A percentile compares a stretch with the other conserved stretches of the same genome.
Conservation (phyloP, 2,329 filamentous ascomycete species). For the Drechslera avenae region DNA sequence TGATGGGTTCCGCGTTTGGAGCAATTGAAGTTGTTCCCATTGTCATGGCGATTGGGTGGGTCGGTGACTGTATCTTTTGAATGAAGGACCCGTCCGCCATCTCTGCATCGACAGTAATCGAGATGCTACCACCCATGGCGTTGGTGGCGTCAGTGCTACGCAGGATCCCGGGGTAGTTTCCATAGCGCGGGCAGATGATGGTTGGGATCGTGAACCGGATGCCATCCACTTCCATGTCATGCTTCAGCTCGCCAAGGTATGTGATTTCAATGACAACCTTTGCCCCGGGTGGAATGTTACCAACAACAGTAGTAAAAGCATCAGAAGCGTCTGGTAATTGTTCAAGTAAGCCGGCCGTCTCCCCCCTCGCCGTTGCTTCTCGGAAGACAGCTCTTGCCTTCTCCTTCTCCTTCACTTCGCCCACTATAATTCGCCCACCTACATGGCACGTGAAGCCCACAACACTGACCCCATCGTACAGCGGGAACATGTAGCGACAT, state of each 20-base stretch:
- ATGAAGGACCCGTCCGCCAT: slow-evolving; percentile 64
- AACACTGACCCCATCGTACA: slow-evolving; percentile 74
- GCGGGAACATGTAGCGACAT: slow-evolving; percentile 70
- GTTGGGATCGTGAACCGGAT: slow-evolving; percentile 72
- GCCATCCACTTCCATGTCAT: slow-evolving; percentile 70
- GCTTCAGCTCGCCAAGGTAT: slow-evolving; percentile 73
- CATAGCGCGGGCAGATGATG: slow-evolving; percentile 70
- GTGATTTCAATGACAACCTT: slow-evolving; percentile 65
- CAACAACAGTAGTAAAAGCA: slow-evolving; percentile 70
- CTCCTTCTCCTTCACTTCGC: slow-evolving; percentile 69
- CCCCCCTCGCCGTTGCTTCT: slow-evolving; percentile 61
- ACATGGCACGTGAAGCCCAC: slow-evolving; percentile 70
- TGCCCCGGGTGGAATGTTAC: slow-evolving; percentile 66
- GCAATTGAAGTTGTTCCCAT: slow-evolving; percentile 64
- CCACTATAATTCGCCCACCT: slow-evolving; percentile 63
- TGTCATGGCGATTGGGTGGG: slow-evolving; percentile 68
- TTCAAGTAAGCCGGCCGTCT: slow-evolving; percentile 69
- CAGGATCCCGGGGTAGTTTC: slow-evolving; percentile 52
- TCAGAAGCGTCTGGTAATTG: slow-evolving; percentile 65
- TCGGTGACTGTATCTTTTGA: slow-evolving; percentile 67
- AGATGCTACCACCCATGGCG: slow-evolving; percentile 49
- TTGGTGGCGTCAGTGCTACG: slow-evolving; percentile 12
- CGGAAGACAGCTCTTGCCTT: slow-evolving; percentile 66
- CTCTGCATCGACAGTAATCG: slow-evolving; percentile 64
- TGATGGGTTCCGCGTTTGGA: slow-evolving; percentile 54